Evolutionary conservation across 257 asterid genomes (phyloP), one percentile per base, ranked within the genome.

Genomic region (Coffea eugenioides): DNA sequence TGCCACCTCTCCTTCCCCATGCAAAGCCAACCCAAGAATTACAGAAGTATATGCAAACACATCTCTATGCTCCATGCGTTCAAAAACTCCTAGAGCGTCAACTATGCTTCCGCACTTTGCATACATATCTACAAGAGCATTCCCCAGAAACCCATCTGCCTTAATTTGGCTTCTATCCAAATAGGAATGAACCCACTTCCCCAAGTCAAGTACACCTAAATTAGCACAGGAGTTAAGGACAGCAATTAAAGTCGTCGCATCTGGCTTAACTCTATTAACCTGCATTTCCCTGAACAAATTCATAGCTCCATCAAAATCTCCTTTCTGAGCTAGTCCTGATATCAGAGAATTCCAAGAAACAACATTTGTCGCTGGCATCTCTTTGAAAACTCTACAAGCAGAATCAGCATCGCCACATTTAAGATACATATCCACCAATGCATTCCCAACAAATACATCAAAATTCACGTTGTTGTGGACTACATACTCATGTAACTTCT

Each of bases 121-220:
- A 54, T 88, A 88, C 89, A 85, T 83, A 80, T 88, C 90, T 36
- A 88, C 82, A 34, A 88, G 87, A 9, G 90, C 88, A 82, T 85
- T 89, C 25, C 89, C 90, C 21, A 87, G 76, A 43, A 73, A 70
- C 13, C 83, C 84, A 15, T 72, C 82, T 2, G 71, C 80, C 25
- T 31, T 39, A 4, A 83, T 83, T 49, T 5, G 78, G 45, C 80
- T 82, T 78, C 80, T 82, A 21, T 80, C 80, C 72, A 86, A 27
- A 81, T 81, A 88, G 48, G 85, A 77, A 52, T 86, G 90, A 74
- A 87, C 74, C 92, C 90, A 86, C 77, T 83, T 83, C 49, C 92
- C 90, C 25, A 80, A 52, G 68, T 81, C 89, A 20, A 87, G 85
- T 3, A 73, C 74, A 54, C 92, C 90, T 74, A 88, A 72, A 85